These are phyloP conservation scores for Aureobasidium sp. DNA, from an alignment of 2,329 filamentous ascomycete species.

Conservation along the genomic window DNA sequence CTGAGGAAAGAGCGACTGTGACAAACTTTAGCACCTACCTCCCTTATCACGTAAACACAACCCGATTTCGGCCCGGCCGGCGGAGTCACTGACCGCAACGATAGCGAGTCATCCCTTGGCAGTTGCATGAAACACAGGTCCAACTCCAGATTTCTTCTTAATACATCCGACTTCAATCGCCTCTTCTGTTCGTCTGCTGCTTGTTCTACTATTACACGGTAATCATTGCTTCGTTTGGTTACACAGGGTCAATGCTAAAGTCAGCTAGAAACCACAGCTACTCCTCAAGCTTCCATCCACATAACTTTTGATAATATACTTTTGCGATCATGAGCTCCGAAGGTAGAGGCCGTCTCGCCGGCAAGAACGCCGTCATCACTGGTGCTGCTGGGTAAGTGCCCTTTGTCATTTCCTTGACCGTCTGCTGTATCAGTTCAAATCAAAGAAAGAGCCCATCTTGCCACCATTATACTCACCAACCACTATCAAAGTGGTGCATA, in stretches of 20 bases:
- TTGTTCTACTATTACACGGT: background rate
- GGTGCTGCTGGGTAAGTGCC: constrained; percentile 70
- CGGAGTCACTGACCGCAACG: constrained; percentile 13
- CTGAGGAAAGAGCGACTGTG: background rate
- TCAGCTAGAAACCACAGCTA: background rate
- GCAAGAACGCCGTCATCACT: constrained; percentile 70
- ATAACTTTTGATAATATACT: background rate
- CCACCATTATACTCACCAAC: background rate
- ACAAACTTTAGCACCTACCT: background rate
- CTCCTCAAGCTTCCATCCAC: background rate
- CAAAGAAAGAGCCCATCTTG: background rate
- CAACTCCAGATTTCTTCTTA: constrained; percentile 10
- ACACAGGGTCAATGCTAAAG: background rate
- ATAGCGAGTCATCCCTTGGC: constrained; percentile 10
- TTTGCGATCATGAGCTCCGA: constrained; percentile 9
- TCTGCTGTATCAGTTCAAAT: background rate
- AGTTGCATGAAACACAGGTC: constrained; percentile 5
- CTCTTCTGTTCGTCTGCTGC: background rate
- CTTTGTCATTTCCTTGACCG: background rate
- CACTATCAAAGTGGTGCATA: background rate
- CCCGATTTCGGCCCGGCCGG: constrained; percentile 7
- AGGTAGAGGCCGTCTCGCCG: constrained; percentile 45
- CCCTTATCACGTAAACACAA: constrained; percentile 5
- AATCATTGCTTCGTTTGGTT: background rate
- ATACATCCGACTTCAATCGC: constrained; percentile 6